Conservation (phyloP, 1,139 yeast genomes). For the Yarrowia galli region DNA sequence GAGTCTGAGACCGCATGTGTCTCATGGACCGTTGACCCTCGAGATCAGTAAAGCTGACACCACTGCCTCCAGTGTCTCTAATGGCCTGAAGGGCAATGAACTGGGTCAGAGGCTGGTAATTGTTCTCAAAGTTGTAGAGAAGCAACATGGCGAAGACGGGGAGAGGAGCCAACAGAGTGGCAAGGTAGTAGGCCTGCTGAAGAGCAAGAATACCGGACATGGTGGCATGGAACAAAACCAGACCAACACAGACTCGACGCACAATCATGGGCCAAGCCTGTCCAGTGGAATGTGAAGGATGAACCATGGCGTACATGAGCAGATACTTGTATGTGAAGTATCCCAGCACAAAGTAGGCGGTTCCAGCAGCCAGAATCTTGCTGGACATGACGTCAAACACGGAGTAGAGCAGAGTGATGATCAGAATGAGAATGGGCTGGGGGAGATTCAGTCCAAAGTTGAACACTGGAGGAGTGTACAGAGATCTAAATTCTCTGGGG, state of each 20-base stretch:
- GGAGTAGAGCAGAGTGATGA: conserved; percentile 78
- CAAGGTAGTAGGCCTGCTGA: conserved; percentile 75
- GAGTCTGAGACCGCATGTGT: conserved; percentile 53
- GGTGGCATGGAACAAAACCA: conserved; percentile 79
- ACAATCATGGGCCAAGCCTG: conserved; percentile 85
- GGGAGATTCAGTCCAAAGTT: conserved; percentile 84
- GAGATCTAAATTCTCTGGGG: conserved; percentile 71
- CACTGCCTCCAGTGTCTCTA: conserved; percentile 45
- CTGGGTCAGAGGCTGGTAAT: conserved; percentile 77
- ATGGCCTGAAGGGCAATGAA: conserved; percentile 86
- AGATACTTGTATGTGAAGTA: conserved; percentile 83
- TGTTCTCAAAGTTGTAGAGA: conserved; percentile 81
- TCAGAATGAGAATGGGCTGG: conserved; percentile 76
- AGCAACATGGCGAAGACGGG: conserved; percentile 72
- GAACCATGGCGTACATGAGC: conserved; percentile 77
- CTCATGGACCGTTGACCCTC: conserved; percentile 26
- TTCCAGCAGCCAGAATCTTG: conserved; percentile 74
- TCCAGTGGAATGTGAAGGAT: conserved; percentile 89
- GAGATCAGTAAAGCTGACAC: conserved; percentile 40
- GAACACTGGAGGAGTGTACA: conserved; percentile 78
- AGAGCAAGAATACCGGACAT: conserved; percentile 91
- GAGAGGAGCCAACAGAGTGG: conserved; percentile 74
- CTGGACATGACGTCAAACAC: conserved; percentile 65
- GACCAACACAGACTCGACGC: conserved; percentile 73
- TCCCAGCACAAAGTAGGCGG: conserved; percentile 75